Conservation (phyloP, 2,329 filamentous ascomycete genomes). For the Trichophaea hybrida region DNA sequence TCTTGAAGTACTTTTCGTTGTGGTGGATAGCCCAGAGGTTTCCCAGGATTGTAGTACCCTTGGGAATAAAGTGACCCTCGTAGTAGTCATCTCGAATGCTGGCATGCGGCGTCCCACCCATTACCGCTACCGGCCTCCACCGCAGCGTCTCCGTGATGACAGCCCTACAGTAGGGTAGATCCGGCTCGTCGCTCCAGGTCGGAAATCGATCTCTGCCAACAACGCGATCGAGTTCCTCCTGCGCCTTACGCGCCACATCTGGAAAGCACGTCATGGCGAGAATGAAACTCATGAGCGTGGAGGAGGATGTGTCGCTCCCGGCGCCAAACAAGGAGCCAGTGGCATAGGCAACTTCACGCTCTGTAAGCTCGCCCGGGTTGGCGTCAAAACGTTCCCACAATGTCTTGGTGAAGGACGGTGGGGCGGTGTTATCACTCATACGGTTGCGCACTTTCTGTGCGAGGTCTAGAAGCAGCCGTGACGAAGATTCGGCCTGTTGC, state of each 20-base stretch:
- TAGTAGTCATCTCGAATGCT: conserved; percentile 35
- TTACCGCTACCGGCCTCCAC: conserved; percentile 39
- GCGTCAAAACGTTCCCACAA: conserved; percentile 6
- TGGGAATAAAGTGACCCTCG: conserved; percentile 37
- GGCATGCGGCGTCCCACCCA: conserved; percentile 39
- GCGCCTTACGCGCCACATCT: conserved; percentile 35
- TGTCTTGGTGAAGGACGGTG: conserved; percentile 8
- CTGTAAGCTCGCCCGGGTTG: neutral
- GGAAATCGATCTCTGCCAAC: conserved; percentile 38
- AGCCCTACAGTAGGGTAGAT: conserved; percentile 41
- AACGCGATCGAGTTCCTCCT: conserved; percentile 38
- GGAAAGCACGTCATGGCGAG: conserved; percentile 40
- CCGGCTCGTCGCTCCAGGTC: conserved; percentile 36
- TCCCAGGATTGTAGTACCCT: conserved; percentile 34
- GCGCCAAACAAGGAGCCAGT: conserved; percentile 37
- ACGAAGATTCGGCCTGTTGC: neutral
- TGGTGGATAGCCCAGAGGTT: conserved; percentile 41
- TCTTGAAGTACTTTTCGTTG: conserved; percentile 31
- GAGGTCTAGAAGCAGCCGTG: conserved; percentile 3
- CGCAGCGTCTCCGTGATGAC: conserved; percentile 44
- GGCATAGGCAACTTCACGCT: conserved; percentile 30
- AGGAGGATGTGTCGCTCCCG: conserved; percentile 35
- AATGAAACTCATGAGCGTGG: conserved; percentile 34
- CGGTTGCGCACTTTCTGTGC: neutral
- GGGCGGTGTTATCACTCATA: neutral